Conservation (phyloP, 2,329 filamentous ascomycete genomes). For the Epichloe aotearoae region DNA sequence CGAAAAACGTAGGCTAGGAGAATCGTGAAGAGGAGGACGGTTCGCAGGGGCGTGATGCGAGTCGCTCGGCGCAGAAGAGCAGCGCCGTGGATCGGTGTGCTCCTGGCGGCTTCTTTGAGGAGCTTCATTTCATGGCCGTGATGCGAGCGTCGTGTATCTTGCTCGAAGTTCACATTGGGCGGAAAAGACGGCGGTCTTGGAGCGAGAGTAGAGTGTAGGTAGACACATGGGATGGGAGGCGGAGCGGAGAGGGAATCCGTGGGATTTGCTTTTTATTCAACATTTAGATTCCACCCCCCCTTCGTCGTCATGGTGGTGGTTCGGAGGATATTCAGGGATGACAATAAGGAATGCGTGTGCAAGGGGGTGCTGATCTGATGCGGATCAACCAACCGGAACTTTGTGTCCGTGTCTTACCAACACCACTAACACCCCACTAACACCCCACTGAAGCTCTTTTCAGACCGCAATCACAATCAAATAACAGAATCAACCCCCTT, state of each 20-base stretch:
- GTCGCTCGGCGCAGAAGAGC: background rate
- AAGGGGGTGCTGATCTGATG: background rate
- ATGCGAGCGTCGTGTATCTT: background rate
- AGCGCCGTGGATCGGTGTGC: background rate
- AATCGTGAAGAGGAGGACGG: background rate
- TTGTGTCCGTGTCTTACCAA: too few relatives aligned
- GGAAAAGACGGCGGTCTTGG: background rate
- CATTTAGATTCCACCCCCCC: background rate
- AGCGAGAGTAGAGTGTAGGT: background rate
- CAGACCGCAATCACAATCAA: too few relatives aligned
- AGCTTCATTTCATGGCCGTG: slow-evolving; percentile 1
- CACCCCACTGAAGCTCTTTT: too few relatives aligned
- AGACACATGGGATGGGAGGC: too few relatives aligned
- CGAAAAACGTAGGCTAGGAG: slow-evolving; percentile 1
- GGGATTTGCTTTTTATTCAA: background rate
- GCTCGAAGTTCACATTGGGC: background rate
- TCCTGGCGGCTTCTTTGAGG: background rate
- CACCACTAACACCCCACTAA: too few relatives aligned
- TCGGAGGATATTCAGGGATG: background rate
- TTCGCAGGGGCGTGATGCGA: background rate
- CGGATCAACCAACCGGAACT: background rate
- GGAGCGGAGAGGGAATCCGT: background rate
- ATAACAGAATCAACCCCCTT: too few relatives aligned
- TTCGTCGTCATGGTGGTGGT: background rate
- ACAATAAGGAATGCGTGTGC: background rate